A percentile compares a stretch with the other conserved stretches of the same genome.
phyloP scores from a whole-genome alignment of 345 rosid species.

The Murraya koenigii region DNA sequence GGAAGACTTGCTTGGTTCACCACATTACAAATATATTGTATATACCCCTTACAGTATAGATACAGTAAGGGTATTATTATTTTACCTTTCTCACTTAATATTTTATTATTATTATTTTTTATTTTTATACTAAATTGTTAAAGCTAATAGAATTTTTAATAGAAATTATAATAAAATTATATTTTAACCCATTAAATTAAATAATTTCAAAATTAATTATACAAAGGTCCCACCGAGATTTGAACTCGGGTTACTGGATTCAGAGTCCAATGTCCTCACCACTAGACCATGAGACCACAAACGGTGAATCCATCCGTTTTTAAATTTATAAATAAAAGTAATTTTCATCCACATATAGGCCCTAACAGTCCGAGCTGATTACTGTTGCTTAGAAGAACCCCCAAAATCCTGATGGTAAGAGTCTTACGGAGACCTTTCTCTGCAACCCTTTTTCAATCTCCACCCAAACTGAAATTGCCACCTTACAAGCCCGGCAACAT shows the following conservation, averaged over 20 bases:
- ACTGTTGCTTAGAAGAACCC: neutral
- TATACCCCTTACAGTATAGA: too few species aligned
- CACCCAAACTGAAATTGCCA: neutral
- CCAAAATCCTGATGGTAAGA: constrained; percentile 39
- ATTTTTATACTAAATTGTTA: too few species aligned
- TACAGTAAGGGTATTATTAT: too few species aligned
- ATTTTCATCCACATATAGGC: too few species aligned
- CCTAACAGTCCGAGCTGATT: rapidly evolving
- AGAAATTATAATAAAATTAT: too few species aligned
- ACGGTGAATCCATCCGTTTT: rapidly evolving
- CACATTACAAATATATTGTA: too few species aligned
- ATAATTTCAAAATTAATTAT: too few species aligned
- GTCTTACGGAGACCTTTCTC: constrained; percentile 16
- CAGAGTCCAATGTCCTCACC: constrained; percentile 96
- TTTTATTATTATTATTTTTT: too few species aligned
- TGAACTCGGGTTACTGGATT: constrained; percentile 99
- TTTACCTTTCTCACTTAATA: too few species aligned
- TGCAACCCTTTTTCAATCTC: constrained; percentile 19
- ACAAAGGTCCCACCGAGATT: constrained; percentile 84
- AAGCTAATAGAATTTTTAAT: too few species aligned
- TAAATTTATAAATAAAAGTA: rapidly evolving
- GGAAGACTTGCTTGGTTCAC: too few species aligned
- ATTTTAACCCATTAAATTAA: too few species aligned
- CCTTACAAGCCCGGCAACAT: constrained; percentile 20
- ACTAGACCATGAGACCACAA: constrained; percentile 65